Percentiles rank a stretch among this genome's conserved stretches.
These are phyloP conservation scores for Raffaelea deltoideospora DNA, from an alignment of 2,329 filamentous ascomycete species.

Conservation along the genomic window DNA sequence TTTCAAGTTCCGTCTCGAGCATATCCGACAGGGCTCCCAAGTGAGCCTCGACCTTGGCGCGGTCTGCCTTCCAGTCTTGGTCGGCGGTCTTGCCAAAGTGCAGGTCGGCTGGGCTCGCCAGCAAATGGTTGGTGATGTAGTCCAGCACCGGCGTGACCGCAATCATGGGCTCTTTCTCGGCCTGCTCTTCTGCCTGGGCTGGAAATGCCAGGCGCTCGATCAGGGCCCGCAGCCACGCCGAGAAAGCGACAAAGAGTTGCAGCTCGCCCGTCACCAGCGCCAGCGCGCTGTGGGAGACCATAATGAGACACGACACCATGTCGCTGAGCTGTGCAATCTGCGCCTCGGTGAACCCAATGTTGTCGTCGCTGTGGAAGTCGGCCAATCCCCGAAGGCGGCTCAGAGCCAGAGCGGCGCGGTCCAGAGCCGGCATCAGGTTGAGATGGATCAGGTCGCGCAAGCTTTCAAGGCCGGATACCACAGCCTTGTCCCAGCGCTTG, in stretches of 20 bases:
- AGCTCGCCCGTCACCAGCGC: constrained; percentile 61
- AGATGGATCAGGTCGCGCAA: constrained; percentile 69
- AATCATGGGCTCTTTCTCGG: constrained; percentile 62
- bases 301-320: constrained; percentile 56
- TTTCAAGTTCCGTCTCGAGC: constrained; percentile 7
- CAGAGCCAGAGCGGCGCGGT: constrained; percentile 67
- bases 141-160: constrained; percentile 58
- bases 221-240: constrained; percentile 67
- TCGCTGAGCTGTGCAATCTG: constrained; percentile 54
- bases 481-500: constrained; percentile 88
- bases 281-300: constrained; percentile 61
- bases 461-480: constrained; percentile 60
- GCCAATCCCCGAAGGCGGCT: constrained; percentile 74
- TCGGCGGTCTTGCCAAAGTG: constrained; percentile 39
- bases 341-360: constrained; percentile 49
- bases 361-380: constrained; percentile 49
- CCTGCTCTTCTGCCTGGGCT: constrained; percentile 57
- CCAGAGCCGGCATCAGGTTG: constrained; percentile 75
- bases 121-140: constrained; percentile 62
- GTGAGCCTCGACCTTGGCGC: constrained; percentile 23
- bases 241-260: constrained; percentile 63
- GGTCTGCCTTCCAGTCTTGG: constrained; percentile 34
- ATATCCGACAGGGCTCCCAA: constrained; percentile 24
- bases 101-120: constrained; percentile 45
- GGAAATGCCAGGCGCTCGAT: constrained; percentile 60